Evolutionary conservation across 108 stramenopile species (phyloP).

Genomic region (Fistulifera pelliculosa): DNA sequence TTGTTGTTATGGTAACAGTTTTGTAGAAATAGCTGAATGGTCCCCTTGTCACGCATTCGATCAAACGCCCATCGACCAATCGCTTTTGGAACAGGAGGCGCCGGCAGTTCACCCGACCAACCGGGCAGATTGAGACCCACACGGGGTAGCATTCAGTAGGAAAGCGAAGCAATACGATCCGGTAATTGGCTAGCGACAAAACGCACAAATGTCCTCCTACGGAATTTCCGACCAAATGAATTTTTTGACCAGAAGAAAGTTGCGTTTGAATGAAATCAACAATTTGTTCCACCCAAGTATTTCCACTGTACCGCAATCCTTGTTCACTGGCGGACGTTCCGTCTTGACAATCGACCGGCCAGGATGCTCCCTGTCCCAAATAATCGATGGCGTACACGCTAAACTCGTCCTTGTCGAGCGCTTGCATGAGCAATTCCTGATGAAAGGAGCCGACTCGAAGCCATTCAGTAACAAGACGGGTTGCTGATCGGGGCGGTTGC

Average conservation of each 20-base stretch:
- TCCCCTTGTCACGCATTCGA: slow-evolving; percentile 43
- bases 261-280: slow-evolving; percentile 46
- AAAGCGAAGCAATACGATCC: slow-evolving; percentile 35
- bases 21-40: slow-evolving; percentile 59
- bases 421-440: slow-evolving; percentile 69
- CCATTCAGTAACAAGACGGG: slow-evolving; percentile 62
- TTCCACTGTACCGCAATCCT: slow-evolving; percentile 53
- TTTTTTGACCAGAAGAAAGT: slow-evolving; percentile 25
- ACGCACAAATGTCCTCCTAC: slow-evolving; percentile 72
- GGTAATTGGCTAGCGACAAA: slow-evolving; percentile 44
- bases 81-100: slow-evolving; percentile 41
- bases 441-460: slow-evolving; percentile 84
- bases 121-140: slow-evolving; percentile 76
- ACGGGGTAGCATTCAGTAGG: slow-evolving; percentile 84
- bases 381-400: slow-evolving; percentile 69
- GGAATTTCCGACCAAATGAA: slow-evolving; percentile 69
- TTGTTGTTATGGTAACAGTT: slow-evolving; percentile 33
- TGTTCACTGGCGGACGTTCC: slow-evolving; percentile 46
- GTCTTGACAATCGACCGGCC: slow-evolving; percentile 69
- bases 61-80: slow-evolving; percentile 65
- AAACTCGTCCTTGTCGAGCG: slow-evolving; percentile 16
- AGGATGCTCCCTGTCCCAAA: slow-evolving; percentile 78
- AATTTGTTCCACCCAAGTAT: slow-evolving; percentile 69
- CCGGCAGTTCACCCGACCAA: slow-evolving; percentile 59
- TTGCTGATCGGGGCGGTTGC: not conserved